These are phyloP conservation scores for Viola odorata DNA, from an alignment of 345 rosid species.

Conservation along the genomic window DNA sequence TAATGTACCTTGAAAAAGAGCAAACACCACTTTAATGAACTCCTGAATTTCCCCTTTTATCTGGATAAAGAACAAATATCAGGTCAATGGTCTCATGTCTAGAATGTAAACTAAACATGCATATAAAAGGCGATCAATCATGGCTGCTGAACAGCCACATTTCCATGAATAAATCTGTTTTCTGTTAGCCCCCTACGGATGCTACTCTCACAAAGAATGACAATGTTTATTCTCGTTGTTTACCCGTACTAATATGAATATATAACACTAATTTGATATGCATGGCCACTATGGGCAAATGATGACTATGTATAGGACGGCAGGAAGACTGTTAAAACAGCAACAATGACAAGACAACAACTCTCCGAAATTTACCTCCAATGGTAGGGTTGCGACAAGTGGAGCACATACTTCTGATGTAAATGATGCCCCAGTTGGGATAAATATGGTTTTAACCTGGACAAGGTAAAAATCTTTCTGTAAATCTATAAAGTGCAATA, in stretches of 20 bases:
- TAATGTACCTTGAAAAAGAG: constrained; percentile 71
- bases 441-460: constrained; percentile 77
- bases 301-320: too few species aligned
- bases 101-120: background rate
- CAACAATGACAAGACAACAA: constrained; percentile 4
- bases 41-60: constrained; percentile 49
- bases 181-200: too few species aligned
- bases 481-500: constrained; percentile 7
- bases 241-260: too few species aligned
- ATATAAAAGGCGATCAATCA: background rate
- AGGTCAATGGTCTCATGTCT: constrained; percentile 5
- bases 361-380: constrained; percentile 56
- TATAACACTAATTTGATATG: too few species aligned
- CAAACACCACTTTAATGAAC: constrained; percentile 49
- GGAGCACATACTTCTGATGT: constrained; percentile 76
- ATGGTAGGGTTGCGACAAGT: constrained; percentile 85
- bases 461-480: constrained; percentile 7
- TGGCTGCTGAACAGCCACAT: too few species aligned
- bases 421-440: constrained; percentile 61
- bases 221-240: too few species aligned
- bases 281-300: too few species aligned
- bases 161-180: too few species aligned
- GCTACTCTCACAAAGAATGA: too few species aligned
- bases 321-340: background rate
- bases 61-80: constrained; percentile 28